Evolutionary conservation across 805 yeast species (phyloP), one percentile per base, ranked within the genome.

Genomic region (Brettanomyces anomalus): DNA sequence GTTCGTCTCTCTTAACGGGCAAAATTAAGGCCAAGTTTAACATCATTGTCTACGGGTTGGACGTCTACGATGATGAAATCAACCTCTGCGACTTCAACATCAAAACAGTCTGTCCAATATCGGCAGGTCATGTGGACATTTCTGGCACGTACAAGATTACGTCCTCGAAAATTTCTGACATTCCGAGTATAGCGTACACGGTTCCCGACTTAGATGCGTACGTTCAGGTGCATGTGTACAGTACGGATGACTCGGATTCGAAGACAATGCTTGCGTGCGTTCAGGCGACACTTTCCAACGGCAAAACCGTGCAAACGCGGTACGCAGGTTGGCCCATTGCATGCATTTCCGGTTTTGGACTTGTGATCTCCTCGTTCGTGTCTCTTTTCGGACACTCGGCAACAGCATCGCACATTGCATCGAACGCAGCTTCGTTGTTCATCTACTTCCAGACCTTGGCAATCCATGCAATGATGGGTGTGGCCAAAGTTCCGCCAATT

Each of bases 311-410:
- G 21, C 94, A 88, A 63, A 86, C 96, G 20, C 79, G 78, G 53
- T 88, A 82, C 51, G 96, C 93, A 3, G 76, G 94, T 4, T 90
- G 98, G 98, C 95, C 95, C 8, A 83, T 93, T 51, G 97, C 96
- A 4, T 89, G 87, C 18, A 74, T 93, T 36, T 77, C 96, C 3
- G 94, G 95, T 39, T 60, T 86, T 37, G 97, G 97, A 46, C 74
- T 93, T 39, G 60, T 88, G 37, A 82, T 94, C 4, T 85, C 97
- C 1, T 96, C 95, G 19, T 74, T 87, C 43, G 79, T 87, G 31
- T 85, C 96, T 0, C 79, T 88, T 34, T 71, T 83, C 50, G 97
- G 97, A 10, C 93, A 89, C 60, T 80, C 93, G 16, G 78, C 81
- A 47, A 90, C 97, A 2, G 95, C 98, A 3, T 89, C 96, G 3